A percentile compares a stretch with the other conserved stretches of the same genome.
phyloP scores from a whole-genome alignment of 2,329 filamentous ascomycete genomes.

The Aureobasidium subglaciale region DNA sequence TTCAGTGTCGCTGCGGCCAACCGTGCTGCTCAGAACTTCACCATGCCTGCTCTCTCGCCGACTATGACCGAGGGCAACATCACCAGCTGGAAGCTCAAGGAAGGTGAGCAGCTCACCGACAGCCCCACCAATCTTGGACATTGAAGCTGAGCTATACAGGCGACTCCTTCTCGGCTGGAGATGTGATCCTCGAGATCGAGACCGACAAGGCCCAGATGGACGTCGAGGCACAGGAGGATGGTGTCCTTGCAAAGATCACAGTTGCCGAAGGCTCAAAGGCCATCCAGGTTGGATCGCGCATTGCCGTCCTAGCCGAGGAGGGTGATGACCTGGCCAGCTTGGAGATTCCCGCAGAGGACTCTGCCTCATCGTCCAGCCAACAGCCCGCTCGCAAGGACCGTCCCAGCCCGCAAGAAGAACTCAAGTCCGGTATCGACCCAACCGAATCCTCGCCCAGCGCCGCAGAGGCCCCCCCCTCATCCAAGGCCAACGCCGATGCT shows the following conservation, averaged over 20 bases:
- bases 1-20: conserved; percentile 16
- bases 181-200: conserved; percentile 86
- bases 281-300: conserved; percentile 70
- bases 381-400: conserved; percentile 23
- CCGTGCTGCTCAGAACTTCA: conserved; percentile 72
- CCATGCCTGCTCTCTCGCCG: conserved; percentile 83
- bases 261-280: conserved; percentile 65
- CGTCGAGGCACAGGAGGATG: conserved; percentile 86
- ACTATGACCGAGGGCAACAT: conserved; percentile 95
- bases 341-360: conserved; percentile 66
- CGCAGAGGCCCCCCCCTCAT: conserved; percentile 23
- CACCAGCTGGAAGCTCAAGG: conserved; percentile 75
- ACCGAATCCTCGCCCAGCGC: conserved; percentile 20
- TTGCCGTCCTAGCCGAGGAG: conserved; percentile 73
- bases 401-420: conserved; percentile 21
- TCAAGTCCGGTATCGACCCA: conserved; percentile 18
- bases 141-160: conserved; percentile 34
- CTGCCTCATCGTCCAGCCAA: conserved; percentile 34
- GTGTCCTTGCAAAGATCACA: conserved; percentile 76
- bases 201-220: conserved; percentile 95
- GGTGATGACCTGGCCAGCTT: conserved; percentile 71
- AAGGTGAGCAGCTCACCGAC: conserved; percentile 43
- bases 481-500: conserved; percentile 24
- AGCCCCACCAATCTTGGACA: not conserved
- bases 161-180: conserved; percentile 71